Percentiles rank a stretch among this genome's conserved stretches.
Conservation (phyloP, 192 early-diverging fungal species). For the Coemansia sp. region DNA sequence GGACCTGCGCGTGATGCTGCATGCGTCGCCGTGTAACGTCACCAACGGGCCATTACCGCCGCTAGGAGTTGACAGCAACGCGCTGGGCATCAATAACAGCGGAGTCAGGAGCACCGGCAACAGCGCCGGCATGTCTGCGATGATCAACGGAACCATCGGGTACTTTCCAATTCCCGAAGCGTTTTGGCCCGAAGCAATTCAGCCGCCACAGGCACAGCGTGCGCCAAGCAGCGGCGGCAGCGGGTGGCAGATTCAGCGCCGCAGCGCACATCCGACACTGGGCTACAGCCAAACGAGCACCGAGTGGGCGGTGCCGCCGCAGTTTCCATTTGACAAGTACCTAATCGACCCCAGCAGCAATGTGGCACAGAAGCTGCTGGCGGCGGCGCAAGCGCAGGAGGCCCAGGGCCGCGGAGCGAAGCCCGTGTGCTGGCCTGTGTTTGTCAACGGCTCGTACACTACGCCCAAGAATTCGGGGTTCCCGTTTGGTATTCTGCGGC, state of each 20-base stretch:
- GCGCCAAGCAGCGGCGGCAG: neutral
- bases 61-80: constrained; percentile 8
- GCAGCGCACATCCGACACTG: constrained; percentile 65
- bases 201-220: constrained; percentile 12
- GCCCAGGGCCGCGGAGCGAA: constrained; percentile 51
- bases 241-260: constrained; percentile 39
- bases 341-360: constrained; percentile 58
- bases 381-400: constrained; percentile 39
- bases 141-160: constrained; percentile 42
- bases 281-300: constrained; percentile 54
- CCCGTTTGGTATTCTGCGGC: constrained; percentile 73
- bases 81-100: neutral
- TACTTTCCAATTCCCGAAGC: constrained; percentile 74
- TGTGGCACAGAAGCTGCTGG: constrained; percentile 60
- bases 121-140: constrained; percentile 35
- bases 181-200: constrained; percentile 60
- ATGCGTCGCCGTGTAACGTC: constrained; percentile 30
- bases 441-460: constrained; percentile 60
- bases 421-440: constrained; percentile 54
- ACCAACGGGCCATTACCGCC: constrained; percentile 35
- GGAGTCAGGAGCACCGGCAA: constrained; percentile 15
- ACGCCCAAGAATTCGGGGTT: constrained; percentile 55
- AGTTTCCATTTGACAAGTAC: constrained; percentile 76
- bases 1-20: constrained; percentile 34
- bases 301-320: constrained; percentile 59